These are phyloP conservation scores for Talaromyces sp. DNA, from an alignment of 2,329 filamentous ascomycete genomes.

Conservation along the genomic window DNA sequence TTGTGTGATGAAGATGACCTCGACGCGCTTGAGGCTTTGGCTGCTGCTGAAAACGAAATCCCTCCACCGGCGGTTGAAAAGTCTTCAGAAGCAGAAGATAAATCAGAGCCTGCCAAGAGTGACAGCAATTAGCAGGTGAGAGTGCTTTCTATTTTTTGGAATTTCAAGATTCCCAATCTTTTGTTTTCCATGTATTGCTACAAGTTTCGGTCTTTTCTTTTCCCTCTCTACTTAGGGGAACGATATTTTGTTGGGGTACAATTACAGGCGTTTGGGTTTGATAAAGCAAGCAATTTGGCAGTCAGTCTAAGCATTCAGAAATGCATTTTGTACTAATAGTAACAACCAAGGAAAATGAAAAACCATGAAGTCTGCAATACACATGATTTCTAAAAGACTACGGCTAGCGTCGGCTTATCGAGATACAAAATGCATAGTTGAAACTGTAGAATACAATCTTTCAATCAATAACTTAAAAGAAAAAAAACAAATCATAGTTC, in stretches of 20 bases:
- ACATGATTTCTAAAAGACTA: neutral
- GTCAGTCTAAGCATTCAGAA: neutral
- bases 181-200: neutral
- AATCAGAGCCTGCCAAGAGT: neutral
- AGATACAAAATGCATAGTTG: neutral
- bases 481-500: conserved; percentile 29
- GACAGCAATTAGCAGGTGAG: neutral
- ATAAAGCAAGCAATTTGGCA: neutral
- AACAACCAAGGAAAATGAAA: neutral
- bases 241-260: neutral
- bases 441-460: neutral
- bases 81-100: neutral
- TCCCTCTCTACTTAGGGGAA: neutral
- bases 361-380: neutral
- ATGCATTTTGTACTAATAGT: neutral
- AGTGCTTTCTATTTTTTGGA: neutral
- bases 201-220: neutral
- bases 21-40: conserved; percentile 37
- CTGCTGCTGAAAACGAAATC: conserved; percentile 20
- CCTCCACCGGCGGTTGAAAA: neutral
- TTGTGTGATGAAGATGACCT: conserved; percentile 36
- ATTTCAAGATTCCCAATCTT: neutral
- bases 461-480: neutral
- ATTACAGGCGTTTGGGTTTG: neutral
- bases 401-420: neutral